Base-by-base conservation (phyloP, 495 filamentous ascomycete species). In the Terfezia boudieri region DNA sequence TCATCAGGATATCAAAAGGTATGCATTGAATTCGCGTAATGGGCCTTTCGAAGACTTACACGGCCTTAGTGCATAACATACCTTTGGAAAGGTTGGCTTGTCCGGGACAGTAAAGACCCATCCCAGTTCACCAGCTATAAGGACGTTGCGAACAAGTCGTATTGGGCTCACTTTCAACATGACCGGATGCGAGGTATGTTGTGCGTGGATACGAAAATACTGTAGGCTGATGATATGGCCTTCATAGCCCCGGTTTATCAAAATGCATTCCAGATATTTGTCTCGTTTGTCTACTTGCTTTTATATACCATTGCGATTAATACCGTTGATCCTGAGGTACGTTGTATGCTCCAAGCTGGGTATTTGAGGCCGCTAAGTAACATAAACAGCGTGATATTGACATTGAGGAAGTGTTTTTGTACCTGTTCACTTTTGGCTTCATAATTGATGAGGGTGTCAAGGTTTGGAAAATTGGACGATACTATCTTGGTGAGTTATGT, bases 61-160 rank as follows among this genome's bases (percentile, higher is more conserved):
- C 26, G 26, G 26, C 7, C 32, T 26, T 59, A 82, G 67, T 95
- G 89, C 63, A 84, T 95, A 61, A 76, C 72, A 49, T 88, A 85
- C 61, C 80, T 98, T 51, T 98, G 90, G 90, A 76, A 75, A 55
- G 90, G 90, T 43, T 98, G 90, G 90, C 74, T 94, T n/a, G 77
- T 89, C 10, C 90, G 96, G 63, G 84, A 96, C 57, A 83, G 93
- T 54, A 76, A 83, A 43, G 86, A 96, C 60, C 85, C 88, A 5
- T 77, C 79, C 11, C 79, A 76, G 23, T 98, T 96, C 60, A 74
- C 94, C 26, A 77, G 82, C 60, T 98, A 93, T 69, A 75, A 76
- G 61, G 69, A 82, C 14, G 83, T 82, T 61, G 80, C 75, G 49
- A 82, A 87, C 60, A 78, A 77, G 3, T 70, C 70, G 36, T 92